These are phyloP conservation scores for Gnaphalium uliginosum DNA, from an alignment of 129 eudicot species.

Conservation along the genomic window DNA sequence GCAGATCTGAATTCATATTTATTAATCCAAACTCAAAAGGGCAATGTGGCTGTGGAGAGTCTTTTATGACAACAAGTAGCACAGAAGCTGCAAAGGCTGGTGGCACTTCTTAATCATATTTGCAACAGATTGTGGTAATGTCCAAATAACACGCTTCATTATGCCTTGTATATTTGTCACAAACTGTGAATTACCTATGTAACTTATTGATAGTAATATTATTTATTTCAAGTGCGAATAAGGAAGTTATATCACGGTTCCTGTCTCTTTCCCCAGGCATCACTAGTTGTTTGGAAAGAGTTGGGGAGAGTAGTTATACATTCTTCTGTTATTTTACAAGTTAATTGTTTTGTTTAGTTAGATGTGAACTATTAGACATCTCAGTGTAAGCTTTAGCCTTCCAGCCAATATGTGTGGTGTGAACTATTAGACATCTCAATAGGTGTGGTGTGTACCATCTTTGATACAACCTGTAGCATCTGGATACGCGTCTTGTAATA, in stretches of 20 bases:
- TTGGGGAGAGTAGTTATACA: background rate
- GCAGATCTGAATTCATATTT: constrained; percentile 85
- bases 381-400: background rate
- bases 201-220: constrained; percentile 5
- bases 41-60: constrained; percentile 96
- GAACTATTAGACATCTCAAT: background rate
- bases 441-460: background rate
- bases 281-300: background rate
- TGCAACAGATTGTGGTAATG: constrained; percentile 4
- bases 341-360: background rate
- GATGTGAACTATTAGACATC: background rate
- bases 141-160: constrained; percentile 4
- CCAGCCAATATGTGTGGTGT: background rate
- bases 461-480: background rate
- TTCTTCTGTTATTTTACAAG: background rate
- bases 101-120: constrained; percentile 32
- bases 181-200: constrained; percentile 11
- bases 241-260: background rate
- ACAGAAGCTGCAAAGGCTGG: constrained; percentile 55
- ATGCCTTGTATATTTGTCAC: constrained; percentile 25
- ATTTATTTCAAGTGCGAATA: background rate
- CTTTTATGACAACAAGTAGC: constrained; percentile 72
- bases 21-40: constrained; percentile 85
- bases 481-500: background rate
- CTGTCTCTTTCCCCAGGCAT: background rate